Evolutionary conservation across 768 basidiomycete genomes (phyloP).

Genomic region (Podaxis sp.): DNA sequence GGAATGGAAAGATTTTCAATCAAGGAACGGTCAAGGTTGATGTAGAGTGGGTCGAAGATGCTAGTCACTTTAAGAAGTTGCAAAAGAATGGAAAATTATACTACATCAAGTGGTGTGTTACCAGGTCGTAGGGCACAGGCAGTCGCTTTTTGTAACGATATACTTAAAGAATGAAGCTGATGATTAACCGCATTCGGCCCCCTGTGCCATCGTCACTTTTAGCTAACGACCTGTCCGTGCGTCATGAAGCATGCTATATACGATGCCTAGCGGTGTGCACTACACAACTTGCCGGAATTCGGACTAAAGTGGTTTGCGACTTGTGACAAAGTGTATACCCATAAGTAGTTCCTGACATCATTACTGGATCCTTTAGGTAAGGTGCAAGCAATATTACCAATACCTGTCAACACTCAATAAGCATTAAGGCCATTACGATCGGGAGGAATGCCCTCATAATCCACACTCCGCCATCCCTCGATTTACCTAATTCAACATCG

Average conservation of each 20-base stretch:
- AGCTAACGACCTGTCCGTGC: too few species aligned
- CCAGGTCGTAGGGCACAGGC: not conserved
- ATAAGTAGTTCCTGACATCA: not conserved
- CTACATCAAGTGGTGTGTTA: conserved; percentile 4
- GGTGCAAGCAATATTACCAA: not conserved
- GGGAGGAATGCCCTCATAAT: too few species aligned
- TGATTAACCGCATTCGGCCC: too few species aligned
- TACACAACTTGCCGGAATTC: not conserved
- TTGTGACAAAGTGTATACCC: too few species aligned
- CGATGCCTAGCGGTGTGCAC: not conserved
- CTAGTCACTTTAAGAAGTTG: not conserved
- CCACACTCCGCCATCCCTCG: too few species aligned
- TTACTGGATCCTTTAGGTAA: not conserved
- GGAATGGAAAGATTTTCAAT: conserved; percentile 11
- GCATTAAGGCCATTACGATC: too few species aligned
- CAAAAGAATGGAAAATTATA: not conserved
- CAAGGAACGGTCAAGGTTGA: conserved; percentile 12
- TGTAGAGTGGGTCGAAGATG: not conserved
- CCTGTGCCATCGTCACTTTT: too few species aligned
- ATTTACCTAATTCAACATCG: too few species aligned
- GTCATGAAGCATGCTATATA: too few species aligned
- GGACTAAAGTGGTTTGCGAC: too few species aligned
- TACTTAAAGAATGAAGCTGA: too few species aligned
- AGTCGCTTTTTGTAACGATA: too few species aligned
- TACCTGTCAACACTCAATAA: not conserved